phyloP scores from a whole-genome alignment of 352 stramenopile genomes.

The Pythium periplocum region DNA sequence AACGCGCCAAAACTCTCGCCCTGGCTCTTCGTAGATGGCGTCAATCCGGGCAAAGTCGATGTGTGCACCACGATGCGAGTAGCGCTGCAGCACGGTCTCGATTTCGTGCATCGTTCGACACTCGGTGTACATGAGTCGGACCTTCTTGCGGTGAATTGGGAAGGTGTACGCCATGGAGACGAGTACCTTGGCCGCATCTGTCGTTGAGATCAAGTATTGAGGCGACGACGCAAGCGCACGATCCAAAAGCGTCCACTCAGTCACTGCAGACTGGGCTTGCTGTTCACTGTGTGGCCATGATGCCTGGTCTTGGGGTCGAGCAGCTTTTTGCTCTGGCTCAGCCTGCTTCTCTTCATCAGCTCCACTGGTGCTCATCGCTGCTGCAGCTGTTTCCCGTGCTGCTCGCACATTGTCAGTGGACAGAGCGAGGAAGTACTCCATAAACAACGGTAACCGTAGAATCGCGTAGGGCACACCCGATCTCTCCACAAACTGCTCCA shows the following conservation, averaged over 20 bases:
- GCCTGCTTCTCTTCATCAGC: conserved; percentile 9
- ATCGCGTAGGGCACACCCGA: conserved; percentile 57
- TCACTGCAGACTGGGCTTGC: not conserved
- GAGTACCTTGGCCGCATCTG: conserved; percentile 21
- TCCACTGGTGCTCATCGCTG: not conserved
- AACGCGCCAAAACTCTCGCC: conserved; percentile 18
- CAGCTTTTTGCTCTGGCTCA: conserved; percentile 7
- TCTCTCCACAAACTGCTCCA: conserved; percentile 54
- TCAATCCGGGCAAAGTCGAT: conserved; percentile 20
- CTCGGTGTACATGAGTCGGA: conserved; percentile 21
- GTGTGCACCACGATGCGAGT: conserved; percentile 12
- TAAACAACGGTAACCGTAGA: conserved; percentile 64
- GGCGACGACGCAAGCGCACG: conserved; percentile 16
- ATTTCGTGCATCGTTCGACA: conserved; percentile 20
- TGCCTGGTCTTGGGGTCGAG: not conserved
- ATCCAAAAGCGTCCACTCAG: conserved; percentile 12
- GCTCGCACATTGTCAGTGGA: not conserved
- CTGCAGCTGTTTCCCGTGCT: not conserved
- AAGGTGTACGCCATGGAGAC: conserved; percentile 26
- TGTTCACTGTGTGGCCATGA: not conserved
- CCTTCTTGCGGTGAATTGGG: conserved; percentile 20
- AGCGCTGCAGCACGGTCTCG: conserved; percentile 14
- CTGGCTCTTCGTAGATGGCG: conserved; percentile 13
- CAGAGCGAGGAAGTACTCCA: conserved; percentile 75
- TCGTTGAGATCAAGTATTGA: conserved; percentile 27